Evolutionary conservation across 164 flowering plant genomes (phyloP), one percentile per base, ranked within the genome.

Genomic region (Vitis amurensis): DNA sequence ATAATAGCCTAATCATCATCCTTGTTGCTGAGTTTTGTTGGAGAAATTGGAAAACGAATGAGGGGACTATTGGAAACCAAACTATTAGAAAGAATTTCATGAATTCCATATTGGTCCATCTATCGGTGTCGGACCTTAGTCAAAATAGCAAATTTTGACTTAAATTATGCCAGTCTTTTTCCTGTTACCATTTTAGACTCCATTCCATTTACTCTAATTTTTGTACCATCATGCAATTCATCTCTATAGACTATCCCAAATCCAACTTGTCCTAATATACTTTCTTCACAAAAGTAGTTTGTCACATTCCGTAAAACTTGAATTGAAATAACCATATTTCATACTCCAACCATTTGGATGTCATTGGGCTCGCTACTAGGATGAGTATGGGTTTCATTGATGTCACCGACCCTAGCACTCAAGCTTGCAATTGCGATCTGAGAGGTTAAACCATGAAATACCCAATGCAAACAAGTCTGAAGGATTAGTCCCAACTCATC

Each of bases 191-290:
- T 81, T 19, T 88, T 90, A 10, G 80, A 71, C 67, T 86, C 96
- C 93, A 89, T 89, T 70, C 96, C 81, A 69, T 90, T 90, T 57
- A 90, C 96, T 0, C 93, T 93, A 63, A 90, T 90, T 72, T 84
- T 83, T 1, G 93, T 89, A 4, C 96, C 96, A 56, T 90, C 96
- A 59, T 90, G 93, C 60, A 90, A 71, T 56, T 87, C 90, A 6
- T 93, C 93, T 71, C 83, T 90, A 78, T 89, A 89, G 7, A 87
- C 96, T 0, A 88, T 86, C 55, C 94, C 92, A 60, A 88, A 89
- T 6, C 91, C 94, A 51, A 91, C 94, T 71, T 66, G 80, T 19
- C 94, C 94, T 72, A 89, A 68, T 61, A 89, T 84, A 50, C 88
- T 89, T 1, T 80, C 78, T 60, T 78, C 74, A 67, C 88, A 85